A percentile compares a stretch with the other conserved stretches of the same genome.
These are phyloP conservation scores for Didymella pomorum DNA, from an alignment of 2,329 filamentous ascomycete genomes.

Conservation along the genomic window DNA sequence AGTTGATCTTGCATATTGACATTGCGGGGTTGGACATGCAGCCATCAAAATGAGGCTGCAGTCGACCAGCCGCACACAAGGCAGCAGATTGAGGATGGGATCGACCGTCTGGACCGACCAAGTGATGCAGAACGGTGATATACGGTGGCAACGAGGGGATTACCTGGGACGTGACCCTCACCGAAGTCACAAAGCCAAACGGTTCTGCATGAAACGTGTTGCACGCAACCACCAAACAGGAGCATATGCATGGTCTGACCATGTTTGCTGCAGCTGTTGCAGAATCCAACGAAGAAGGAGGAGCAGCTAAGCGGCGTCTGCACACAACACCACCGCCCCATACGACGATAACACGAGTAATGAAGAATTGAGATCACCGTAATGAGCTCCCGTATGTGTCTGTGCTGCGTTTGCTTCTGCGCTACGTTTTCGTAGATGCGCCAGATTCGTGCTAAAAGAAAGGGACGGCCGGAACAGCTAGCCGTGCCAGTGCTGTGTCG, in stretches of 20 bases:
- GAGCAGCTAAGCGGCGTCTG: neutral
- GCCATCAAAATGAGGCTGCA: neutral
- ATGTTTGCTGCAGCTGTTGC: constrained; percentile 5
- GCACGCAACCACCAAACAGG: constrained; percentile 22
- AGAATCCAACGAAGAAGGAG: neutral
- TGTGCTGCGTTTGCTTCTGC: neutral
- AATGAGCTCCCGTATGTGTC: neutral
- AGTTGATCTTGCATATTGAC: neutral
- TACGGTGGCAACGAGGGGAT: neutral
- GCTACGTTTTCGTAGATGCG: constrained; percentile 2
- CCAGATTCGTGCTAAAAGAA: neutral
- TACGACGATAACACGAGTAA: constrained; percentile 6
- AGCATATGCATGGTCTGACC: constrained; percentile 20
- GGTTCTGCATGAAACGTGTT: constrained; percentile 41
- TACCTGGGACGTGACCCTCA: constrained; percentile 13
- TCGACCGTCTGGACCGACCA: neutral
- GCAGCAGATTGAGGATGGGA: neutral
- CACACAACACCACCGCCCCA: neutral
- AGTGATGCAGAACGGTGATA: neutral
- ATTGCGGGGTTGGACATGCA: neutral
- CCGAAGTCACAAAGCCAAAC: constrained; percentile 36
- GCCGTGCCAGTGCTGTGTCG: constrained; percentile 1
- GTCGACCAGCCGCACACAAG: neutral
- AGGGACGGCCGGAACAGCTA: neutral
- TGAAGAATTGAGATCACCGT: constrained; percentile 4